Base-by-base conservation (phyloP, 1,284 basidiomycete species). In the Trichosporon coremiiforme region DNA sequence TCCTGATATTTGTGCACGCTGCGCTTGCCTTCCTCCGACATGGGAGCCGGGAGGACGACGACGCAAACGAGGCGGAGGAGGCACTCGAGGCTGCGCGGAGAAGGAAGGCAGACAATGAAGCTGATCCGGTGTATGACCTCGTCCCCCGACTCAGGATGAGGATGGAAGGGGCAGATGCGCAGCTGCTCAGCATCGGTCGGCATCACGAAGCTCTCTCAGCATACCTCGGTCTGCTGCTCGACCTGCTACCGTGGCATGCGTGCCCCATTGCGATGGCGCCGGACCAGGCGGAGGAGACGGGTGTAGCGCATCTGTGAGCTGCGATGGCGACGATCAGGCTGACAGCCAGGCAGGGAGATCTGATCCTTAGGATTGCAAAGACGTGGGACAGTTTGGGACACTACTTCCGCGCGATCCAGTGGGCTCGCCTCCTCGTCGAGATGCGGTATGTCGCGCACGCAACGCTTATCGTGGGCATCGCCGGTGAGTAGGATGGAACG, bases 301-400 rank as follows among this genome's bases (percentile, higher is more conserved):
- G 50, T 6, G 50, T 53, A 20, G 50, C 50, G 9, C 50, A 53
- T 10, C 50, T 53, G 50, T 53, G 20, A 22, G 50, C 22, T 53
- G 4, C n/a, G 4, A 25, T 10, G 25, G 10, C 12, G 17, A 17
- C 20, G 25, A 53, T 17, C 20, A 12, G 0, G 50, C 50, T 53
- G 50, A 53, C 50, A 22, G 9, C 6, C 22, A 53, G 50, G 50
- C 50, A 53, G 22, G 50, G 50, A 10, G 50, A 53, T 17, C 50
- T 53, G 20, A 53, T 53, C 12, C 50, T 53, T 6, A 17, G 50
- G 15, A 53, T 53, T 8, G 50, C 50, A 7, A 53, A 53, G 50
- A 53, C 50, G 22, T 53, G 50, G 50, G 50, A 53, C 20, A 53
- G 50, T 17, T 20, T 53, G 50, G 50, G 50, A 10, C 50, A 53